Evolutionary conservation across 192 early-diverging fungal species (phyloP), one percentile per base, ranked within the genome.

Genomic region (Backusella sp.): DNA sequence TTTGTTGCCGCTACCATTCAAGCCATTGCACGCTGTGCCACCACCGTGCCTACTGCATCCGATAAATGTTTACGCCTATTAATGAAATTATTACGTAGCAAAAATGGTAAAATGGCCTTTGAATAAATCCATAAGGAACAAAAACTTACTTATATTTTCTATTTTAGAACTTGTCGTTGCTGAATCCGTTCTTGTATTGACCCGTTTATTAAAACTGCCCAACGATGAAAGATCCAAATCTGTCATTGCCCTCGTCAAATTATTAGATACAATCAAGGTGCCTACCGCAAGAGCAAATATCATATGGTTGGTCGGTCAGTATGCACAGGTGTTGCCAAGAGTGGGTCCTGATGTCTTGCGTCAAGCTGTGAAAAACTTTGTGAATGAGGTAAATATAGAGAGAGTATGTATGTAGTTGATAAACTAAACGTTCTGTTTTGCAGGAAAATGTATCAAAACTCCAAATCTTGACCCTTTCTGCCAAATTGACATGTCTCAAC

Each of bases 251-350:
- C 82, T 96, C 3, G 83, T 89, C 21, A 90, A 88, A 56, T 52
- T 85, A 37, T 76, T 93, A n/a, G 89, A 91, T 66, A 79, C 78
- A 7, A 91, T 94, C 65, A 86, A 89, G 12, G 86, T 88, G 14
- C 89, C 93, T 8, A 83, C 82, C 66, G 97, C 98, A 17, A 84
- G 95, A 14, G 95, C 97, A 4, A 90, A 91, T 32, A 90, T 98
- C 17, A 86, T 97, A 70, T 94, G 94, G 89, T 84, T 99, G 53
- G 90, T 98, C 26, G 90, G 94, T 32, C 92, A 96, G 72, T 92
- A 97, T 86, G 81, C 87, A 26, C 80, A 85, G 23, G 81, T 84
- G 42, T 84, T 96, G 9, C 87, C 90, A 4, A 81, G 82, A 8
- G 80, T 93, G 4, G 93, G 91, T 7, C 92, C 94, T 9, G 97